phyloP scores from a whole-genome alignment of 306 rosid species.

The Sicyos edulis region DNA sequence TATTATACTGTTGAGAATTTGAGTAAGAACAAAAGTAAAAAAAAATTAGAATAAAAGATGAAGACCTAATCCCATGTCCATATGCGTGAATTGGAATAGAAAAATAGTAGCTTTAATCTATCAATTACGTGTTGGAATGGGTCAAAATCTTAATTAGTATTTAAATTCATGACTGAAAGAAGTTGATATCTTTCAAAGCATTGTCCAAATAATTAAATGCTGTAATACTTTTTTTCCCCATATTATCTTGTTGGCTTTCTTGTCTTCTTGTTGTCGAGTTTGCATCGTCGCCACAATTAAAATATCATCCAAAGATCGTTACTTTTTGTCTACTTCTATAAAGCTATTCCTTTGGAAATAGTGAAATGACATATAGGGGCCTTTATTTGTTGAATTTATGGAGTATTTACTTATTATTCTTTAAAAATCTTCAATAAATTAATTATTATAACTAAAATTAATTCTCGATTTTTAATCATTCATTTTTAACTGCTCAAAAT shows the following conservation, averaged over 20 bases:
- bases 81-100: background rate
- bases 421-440: too few species aligned
- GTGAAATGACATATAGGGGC: background rate
- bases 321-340: background rate
- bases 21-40: background rate
- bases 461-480: too few species aligned
- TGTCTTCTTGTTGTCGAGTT: constrained; percentile 18
- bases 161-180: background rate
- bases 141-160: background rate
- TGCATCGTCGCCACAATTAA: constrained; percentile 4
- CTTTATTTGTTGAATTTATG: too few species aligned
- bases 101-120: background rate
- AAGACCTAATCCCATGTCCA: constrained; percentile 9
- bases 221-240: background rate
- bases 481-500: too few species aligned
- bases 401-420: too few species aligned
- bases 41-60: background rate
- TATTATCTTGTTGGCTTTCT: constrained; percentile 3
- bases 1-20: background rate
- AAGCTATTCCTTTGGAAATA: background rate
- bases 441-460: too few species aligned
- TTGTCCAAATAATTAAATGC: background rate
- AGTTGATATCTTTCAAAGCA: background rate
- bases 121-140: background rate
- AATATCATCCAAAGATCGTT: background rate